Base-by-base conservation (phyloP, 1,284 basidiomycete genomes). In the Rugosomyces carneus region DNA sequence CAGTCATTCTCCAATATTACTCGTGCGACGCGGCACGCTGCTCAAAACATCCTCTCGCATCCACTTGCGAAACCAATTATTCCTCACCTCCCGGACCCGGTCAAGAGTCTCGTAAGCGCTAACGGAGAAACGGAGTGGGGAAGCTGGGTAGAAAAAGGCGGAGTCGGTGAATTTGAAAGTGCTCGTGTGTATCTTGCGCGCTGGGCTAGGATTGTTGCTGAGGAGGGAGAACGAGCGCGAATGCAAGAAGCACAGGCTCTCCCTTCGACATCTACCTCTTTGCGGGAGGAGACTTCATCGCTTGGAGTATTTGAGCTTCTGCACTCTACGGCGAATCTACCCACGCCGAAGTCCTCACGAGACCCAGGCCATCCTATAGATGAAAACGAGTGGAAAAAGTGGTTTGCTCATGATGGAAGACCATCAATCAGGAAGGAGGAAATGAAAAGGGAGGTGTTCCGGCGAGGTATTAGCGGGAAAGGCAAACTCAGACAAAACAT, bases 121-220 rank as follows among this genome's bases (percentile, higher is more conserved):
- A 80, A 80, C 48, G 89, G 89, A 13, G 92, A 91, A 58, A 78
- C 82, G 64, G 86, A 91, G 55, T 89, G 89, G 80, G 80, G 83
- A 9, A 88, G 85, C 53, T 89, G 86, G 86, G 81, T 89, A 7
- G 84, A 89, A 60, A 84, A 89, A 57, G 88, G 88, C 11, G 90
- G 89, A 3, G 85, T 92, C 7, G 89, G 85, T 10, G 92, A 94
- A 63, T 99, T 95, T 62, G 96, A 99, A 64, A 89, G 88, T 47
- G 95, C 96, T 0, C 74, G 95, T 2, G 91, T 99, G 4, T 99
- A 98, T 62, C 78, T 99, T 6, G 96, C 96, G 1, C 79, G 91
- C 23, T 99, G 96, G 96, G 95, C 96, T 0, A 75, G 93, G 43
- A 84, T 93, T 38, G 95, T 99, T 0, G 95, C 93, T 0, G 93